Percentiles rank a stretch among this genome's conserved stretches.
Evolutionary conservation across 2,329 filamentous ascomycete species (phyloP).

Genomic region (Furcasterigmium furcatum): DNA sequence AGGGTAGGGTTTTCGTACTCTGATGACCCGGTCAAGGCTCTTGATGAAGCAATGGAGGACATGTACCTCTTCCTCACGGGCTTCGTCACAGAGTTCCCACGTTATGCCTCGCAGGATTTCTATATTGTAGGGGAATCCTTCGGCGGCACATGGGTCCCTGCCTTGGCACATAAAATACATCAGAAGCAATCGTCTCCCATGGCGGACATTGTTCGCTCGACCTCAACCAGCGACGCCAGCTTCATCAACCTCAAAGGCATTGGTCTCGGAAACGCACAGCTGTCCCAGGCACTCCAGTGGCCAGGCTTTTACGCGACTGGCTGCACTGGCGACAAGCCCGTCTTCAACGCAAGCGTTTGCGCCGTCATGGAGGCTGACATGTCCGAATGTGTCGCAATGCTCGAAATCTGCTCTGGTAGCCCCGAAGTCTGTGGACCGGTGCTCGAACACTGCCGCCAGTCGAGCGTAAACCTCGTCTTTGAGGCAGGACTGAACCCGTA

Average conservation of each 20-base stretch:
- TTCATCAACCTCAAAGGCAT: conserved; percentile 2
- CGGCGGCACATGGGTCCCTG: background rate
- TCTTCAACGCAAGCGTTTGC: conserved; percentile 1
- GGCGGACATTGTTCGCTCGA: background rate
- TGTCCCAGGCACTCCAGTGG: conserved; percentile 4
- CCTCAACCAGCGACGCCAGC: background rate
- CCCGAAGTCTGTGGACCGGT: conserved; percentile 1
- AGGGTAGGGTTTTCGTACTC: background rate
- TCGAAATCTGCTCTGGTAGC: background rate
- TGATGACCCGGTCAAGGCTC: background rate
- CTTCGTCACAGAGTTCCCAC: background rate
- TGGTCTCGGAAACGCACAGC: conserved; percentile 1
- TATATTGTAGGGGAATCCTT: conserved; percentile 4
- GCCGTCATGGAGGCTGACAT: conserved; percentile 1
- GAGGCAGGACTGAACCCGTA: conserved; percentile 3
- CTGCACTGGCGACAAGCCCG: background rate
- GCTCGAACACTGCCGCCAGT: conserved; percentile 1
- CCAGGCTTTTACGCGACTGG: conserved; percentile 4
- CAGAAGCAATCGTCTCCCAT: background rate
- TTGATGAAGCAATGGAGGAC: conserved; percentile 1
- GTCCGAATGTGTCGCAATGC: conserved; percentile 1
- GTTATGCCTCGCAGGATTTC: conserved; percentile 1
- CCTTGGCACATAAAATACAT: background rate
- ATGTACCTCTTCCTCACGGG: conserved; percentile 2
- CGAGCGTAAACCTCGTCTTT: conserved; percentile 2